Base-by-base conservation (phyloP, 345 rosid species). In the Eucalyptus fibrosa region DNA sequence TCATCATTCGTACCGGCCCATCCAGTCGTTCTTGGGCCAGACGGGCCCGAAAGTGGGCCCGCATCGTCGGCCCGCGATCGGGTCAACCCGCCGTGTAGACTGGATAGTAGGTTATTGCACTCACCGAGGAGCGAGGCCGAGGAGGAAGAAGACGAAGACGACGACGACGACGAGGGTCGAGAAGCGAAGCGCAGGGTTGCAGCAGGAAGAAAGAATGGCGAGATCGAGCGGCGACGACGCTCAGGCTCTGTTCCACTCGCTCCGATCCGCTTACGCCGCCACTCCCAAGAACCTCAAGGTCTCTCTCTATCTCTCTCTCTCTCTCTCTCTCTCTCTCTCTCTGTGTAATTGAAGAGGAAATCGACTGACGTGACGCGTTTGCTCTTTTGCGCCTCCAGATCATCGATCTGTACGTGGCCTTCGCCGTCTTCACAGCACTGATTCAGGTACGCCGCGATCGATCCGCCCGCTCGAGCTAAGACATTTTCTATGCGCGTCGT, bases 391-490 rank as follows among this genome's bases (percentile, higher is more conserved):
- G 94, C 92, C 30, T 81, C 96, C 95, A 98, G 99, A 94, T 97
- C 94, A 96, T 98, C 92, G 99, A 98, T 92, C 92, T 96, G 26
- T 98, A 96, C 69, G 98, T 96, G 83, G 95, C 92, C 60, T 98
- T 97, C 56, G 96, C 99, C 21, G 94, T 96, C 88, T 93, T 93
- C 91, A 95, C 99, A 15, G 98, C 99, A 87, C 62, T 97, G 90
- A 95, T 97, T 86, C 99, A 97, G 99, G 99, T 97, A 77, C 85
- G 85, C 16, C 47, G 28, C 45, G 37, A 88, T 62, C 56, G 56
- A 37, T 72, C 42, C 83, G 45, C 83, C 45, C 28, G 2, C 83
- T 21, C 6, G 7, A 10, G 83, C 83, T 40, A 9, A 9, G 62
- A 56, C 62, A 26, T 56, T 56, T 24, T 23, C 30, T 8, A 19